Evolutionary conservation across 2,329 filamentous ascomycete species (phyloP).

Genomic region (Botrytis tulipae): DNA sequence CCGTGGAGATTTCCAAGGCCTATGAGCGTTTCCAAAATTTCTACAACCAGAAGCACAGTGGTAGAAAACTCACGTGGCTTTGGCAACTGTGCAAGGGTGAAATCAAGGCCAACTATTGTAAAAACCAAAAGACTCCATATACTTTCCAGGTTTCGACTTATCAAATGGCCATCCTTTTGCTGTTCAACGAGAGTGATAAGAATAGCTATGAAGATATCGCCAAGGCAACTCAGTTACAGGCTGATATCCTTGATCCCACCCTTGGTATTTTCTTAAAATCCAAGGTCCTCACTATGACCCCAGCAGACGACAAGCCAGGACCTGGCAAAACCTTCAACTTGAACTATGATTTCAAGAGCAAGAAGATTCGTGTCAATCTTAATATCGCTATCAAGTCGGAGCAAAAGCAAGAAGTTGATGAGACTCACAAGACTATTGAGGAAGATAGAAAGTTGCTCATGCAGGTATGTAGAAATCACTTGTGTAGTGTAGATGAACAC

Average conservation of each 20-base stretch:
- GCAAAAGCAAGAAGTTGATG: slow-evolving; percentile 91
- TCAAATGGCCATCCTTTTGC: slow-evolving; percentile 91
- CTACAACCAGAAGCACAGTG: slow-evolving; percentile 95
- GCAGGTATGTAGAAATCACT: slow-evolving; percentile 65
- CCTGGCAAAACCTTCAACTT: slow-evolving; percentile 77
- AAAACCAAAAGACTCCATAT: slow-evolving; percentile 83
- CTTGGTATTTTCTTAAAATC: slow-evolving; percentile 87
- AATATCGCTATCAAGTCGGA: slow-evolving; percentile 95
- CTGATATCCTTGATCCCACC: slow-evolving; percentile 83
- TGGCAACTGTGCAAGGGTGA: slow-evolving; percentile 99
- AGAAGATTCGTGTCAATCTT: slow-evolving; percentile 96
- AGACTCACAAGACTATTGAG: slow-evolving; percentile 99
- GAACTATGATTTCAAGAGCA: slow-evolving; percentile 96
- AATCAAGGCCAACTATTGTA: slow-evolving; percentile 90
- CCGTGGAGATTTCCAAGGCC: slow-evolving; percentile 78
- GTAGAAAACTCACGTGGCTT: slow-evolving; percentile 94
- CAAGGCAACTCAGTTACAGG: slow-evolving; percentile 73
- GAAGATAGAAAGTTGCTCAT: slow-evolving; percentile 95
- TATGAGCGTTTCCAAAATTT: slow-evolving; percentile 87
- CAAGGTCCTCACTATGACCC: slow-evolving; percentile 74
- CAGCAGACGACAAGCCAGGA: slow-evolving; percentile 72
- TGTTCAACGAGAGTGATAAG: slow-evolving; percentile 90
- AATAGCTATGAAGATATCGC: slow-evolving; percentile 86
- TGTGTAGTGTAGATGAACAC: slow-evolving; percentile 13
- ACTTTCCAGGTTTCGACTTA: slow-evolving; percentile 97